These are phyloP conservation scores for Irpex sp. DNA, from an alignment of 1,284 basidiomycete species.

Conservation along the genomic window DNA sequence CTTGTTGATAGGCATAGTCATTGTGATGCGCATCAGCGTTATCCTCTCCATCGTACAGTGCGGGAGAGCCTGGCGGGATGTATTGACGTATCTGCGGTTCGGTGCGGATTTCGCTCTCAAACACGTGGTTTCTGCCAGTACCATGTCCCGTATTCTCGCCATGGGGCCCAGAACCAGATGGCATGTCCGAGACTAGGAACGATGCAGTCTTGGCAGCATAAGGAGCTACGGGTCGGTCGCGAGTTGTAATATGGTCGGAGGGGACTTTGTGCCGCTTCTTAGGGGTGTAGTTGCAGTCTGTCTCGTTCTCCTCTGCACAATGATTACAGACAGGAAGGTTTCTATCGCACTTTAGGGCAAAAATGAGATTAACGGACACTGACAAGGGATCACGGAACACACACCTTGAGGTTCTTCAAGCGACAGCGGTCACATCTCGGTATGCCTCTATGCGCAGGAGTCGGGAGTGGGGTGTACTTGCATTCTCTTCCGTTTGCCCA, in stretches of 20 bases:
- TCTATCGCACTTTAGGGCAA: constrained; percentile 52
- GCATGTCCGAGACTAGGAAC: constrained; percentile 44
- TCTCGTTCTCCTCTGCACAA: constrained; percentile 46
- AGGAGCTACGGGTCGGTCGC: constrained; percentile 35
- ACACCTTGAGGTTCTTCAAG: constrained; percentile 59
- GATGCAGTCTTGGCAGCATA: constrained; percentile 49
- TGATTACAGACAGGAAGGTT: constrained; percentile 69
- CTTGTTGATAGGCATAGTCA: constrained; percentile 22
- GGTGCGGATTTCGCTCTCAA: constrained; percentile 23
- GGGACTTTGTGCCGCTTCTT: constrained; percentile 60
- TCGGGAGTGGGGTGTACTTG: constrained; percentile 68
- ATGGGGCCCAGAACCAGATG: constrained; percentile 13
- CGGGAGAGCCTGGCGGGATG: constrained; percentile 24
- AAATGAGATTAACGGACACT: constrained; percentile 5
- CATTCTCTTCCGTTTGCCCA: constrained; percentile 61
- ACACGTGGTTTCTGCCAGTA: constrained; percentile 20
- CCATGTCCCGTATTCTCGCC: constrained; percentile 16
- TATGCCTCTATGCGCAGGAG: constrained; percentile 70
- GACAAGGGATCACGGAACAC: constrained; percentile 14
- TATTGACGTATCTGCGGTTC: constrained; percentile 29
- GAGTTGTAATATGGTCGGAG: constrained; percentile 38
- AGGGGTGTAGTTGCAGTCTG: constrained; percentile 63
- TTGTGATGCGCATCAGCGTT: constrained; percentile 19
- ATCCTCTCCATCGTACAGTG: constrained; percentile 20
- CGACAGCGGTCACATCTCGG: constrained; percentile 71